phyloP scores from a whole-genome alignment of 2,329 filamentous ascomycete genomes.

The Biscogniauxia mediterranea region DNA sequence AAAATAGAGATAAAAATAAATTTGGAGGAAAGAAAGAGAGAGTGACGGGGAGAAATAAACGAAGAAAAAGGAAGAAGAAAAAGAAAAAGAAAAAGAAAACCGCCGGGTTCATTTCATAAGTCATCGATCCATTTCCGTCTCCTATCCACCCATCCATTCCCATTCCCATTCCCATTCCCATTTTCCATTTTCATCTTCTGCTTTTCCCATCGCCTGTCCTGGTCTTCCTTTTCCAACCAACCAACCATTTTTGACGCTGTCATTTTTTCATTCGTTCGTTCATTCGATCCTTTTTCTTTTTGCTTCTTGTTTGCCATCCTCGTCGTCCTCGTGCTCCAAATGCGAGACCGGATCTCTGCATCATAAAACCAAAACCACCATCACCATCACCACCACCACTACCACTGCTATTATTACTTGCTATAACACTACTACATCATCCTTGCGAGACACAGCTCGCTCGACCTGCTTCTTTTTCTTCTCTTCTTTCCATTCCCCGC shows the following conservation, averaged over 20 bases:
- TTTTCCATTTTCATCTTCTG: no score
- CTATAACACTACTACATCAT: neutral
- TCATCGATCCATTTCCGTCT: no score
- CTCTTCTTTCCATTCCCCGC: neutral
- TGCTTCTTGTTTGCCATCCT: conserved; percentile 1
- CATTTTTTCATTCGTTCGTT: neutral
- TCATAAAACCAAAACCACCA: neutral
- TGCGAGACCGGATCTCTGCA: neutral
- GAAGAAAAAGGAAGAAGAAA: no score
- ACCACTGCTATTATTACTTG: no score
- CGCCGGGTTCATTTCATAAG: no score
- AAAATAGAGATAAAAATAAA: no score
- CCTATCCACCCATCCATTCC: no score
- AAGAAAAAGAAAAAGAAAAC: no score
- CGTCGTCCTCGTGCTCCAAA: neutral
- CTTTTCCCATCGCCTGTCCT: conserved; percentile 1
- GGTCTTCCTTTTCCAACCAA: neutral
- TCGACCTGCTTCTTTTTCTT: neutral
- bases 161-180: neutral
- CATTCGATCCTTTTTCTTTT: neutral
- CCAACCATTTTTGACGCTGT: no score
- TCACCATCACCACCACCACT: neutral
- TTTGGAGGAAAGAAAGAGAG: no score
- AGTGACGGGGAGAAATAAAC: no score
- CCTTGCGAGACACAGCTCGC: neutral